A percentile compares a stretch with the other conserved stretches of the same genome.
These are phyloP conservation scores for Fusarium sulawesiense DNA, from an alignment of 2,329 filamentous ascomycete species.

Conservation along the genomic window DNA sequence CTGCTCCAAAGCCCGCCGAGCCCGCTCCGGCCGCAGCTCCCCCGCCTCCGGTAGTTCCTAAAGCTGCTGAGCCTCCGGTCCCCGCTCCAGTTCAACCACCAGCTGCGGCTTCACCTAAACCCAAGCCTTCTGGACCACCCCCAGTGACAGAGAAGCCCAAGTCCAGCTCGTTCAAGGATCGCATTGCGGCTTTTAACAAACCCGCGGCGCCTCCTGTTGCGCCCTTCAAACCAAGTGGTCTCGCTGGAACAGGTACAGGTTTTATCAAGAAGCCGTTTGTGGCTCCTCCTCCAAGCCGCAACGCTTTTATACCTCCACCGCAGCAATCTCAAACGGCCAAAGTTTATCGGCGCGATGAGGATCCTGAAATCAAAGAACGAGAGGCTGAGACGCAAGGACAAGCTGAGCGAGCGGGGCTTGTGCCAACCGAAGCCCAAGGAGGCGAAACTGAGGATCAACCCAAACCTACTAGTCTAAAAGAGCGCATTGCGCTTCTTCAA, in stretches of 20 bases:
- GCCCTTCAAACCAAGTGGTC: conserved; percentile 85
- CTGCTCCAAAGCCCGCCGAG: conserved; percentile 50
- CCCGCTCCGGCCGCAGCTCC: conserved; percentile 48
- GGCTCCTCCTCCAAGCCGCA: conserved; percentile 90
- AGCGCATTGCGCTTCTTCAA: conserved; percentile 92
- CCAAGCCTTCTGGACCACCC: conserved; percentile 68
- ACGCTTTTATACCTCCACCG: conserved; percentile 85
- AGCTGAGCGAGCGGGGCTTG: conserved; percentile 75
- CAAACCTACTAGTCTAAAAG: conserved; percentile 93
- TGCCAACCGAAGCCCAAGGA: conserved; percentile 57
- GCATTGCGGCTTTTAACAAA: conserved; percentile 97
- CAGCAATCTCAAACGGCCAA: conserved; percentile 78
- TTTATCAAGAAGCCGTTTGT: conserved; percentile 99
- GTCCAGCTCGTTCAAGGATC: conserved; percentile 86
- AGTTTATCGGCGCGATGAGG: conserved; percentile 88
- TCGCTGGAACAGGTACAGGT: conserved; percentile 65
- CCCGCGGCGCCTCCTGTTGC: conserved; percentile 83
- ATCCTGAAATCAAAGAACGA: conserved; percentile 75
- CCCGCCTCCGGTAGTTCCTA: conserved; percentile 38
- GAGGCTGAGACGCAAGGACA: conserved; percentile 74
- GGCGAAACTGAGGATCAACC: conserved; percentile 80
- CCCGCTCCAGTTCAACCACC: conserved; percentile 46
- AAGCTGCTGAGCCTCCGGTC: conserved; percentile 51
- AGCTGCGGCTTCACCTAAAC: conserved; percentile 46
- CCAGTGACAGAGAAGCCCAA: conserved; percentile 79